phyloP scores from a whole-genome alignment of 192 early-diverging fungal species.

The Entomortierella lignicola region DNA sequence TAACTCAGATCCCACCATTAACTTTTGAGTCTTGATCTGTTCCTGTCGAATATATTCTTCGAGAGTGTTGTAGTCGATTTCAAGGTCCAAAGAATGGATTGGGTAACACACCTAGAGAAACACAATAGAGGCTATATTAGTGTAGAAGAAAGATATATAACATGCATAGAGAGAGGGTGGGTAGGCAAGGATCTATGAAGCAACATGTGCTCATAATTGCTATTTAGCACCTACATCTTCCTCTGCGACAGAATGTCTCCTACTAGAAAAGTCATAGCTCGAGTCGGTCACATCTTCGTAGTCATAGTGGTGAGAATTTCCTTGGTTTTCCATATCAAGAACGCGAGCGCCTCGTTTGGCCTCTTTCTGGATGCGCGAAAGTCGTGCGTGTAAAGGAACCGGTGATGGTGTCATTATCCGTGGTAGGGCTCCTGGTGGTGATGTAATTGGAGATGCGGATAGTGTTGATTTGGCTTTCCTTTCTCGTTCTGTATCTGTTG shows the following conservation, averaged over 20 bases:
- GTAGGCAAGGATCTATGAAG: too few species aligned
- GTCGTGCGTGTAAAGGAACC: conserved; percentile 42
- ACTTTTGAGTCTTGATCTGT: conserved; percentile 44
- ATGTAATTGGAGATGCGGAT: conserved; percentile 26
- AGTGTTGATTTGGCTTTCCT: not conserved
- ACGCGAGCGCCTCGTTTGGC: conserved; percentile 33
- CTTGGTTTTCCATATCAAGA: conserved; percentile 43
- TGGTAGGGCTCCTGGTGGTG: conserved; percentile 16
- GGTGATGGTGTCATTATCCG: conserved; percentile 51
- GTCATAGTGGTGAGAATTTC: conserved; percentile 47
- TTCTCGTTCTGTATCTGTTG: not conserved
- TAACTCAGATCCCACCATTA: conserved; percentile 16
- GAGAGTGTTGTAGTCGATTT: conserved; percentile 36
- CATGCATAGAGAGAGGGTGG: too few species aligned
- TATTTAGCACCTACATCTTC: conserved; percentile 40
- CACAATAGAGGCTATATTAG: not conserved
- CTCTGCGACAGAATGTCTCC: conserved; percentile 50
- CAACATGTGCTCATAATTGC: too few species aligned
- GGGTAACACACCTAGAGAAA: conserved; percentile 41
- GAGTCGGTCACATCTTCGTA: conserved; percentile 50
- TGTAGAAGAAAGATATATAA: not conserved
- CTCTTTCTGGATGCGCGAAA: conserved; percentile 43
- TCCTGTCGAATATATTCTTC: conserved; percentile 52
- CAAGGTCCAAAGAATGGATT: conserved; percentile 22
- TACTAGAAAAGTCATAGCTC: conserved; percentile 48